Evolutionary conservation across 2,329 filamentous ascomycete species (phyloP).

Genomic region (Calonectria pseudoturangicola): DNA sequence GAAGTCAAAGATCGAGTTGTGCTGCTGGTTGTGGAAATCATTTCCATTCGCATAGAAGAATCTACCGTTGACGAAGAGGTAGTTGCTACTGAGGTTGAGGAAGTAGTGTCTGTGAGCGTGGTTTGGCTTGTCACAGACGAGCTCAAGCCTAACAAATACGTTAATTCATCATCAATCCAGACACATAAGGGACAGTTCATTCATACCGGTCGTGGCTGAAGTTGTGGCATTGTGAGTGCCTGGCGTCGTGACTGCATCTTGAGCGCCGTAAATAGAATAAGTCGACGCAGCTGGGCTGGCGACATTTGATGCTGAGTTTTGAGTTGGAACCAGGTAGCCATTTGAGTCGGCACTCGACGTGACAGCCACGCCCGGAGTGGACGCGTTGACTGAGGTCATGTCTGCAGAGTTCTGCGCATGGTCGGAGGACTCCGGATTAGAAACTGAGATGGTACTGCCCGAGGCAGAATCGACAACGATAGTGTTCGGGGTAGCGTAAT

Average conservation of each 20-base stretch:
- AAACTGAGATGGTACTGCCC: constrained; percentile 61
- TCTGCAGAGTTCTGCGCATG: constrained; percentile 49
- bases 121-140: constrained; percentile 45
- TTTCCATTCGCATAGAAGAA: constrained; percentile 37
- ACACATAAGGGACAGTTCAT: neutral
- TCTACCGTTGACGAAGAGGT: constrained; percentile 35
- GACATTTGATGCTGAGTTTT: constrained; percentile 40
- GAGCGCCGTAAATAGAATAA: constrained; percentile 30
- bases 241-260: constrained; percentile 42
- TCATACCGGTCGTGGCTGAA: constrained; percentile 48
- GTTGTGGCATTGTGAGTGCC: constrained; percentile 42
- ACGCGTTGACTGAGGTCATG: constrained; percentile 47
- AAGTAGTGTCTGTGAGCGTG: constrained; percentile 46
- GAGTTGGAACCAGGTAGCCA: constrained; percentile 43
- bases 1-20: constrained; percentile 44
- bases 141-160: constrained; percentile 33
- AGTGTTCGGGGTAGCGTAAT: constrained; percentile 62
- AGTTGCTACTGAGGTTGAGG: constrained; percentile 37
- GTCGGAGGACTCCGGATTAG: constrained; percentile 53
- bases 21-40: constrained; percentile 39
- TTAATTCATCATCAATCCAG: constrained; percentile 5
- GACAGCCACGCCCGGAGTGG: constrained; percentile 42
- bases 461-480: constrained; percentile 60
- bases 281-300: constrained; percentile 42
- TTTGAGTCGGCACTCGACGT: constrained; percentile 45